Evolutionary conservation across 805 yeast genomes (phyloP), one percentile per base, ranked within the genome.

Genomic region (Nakazawaea molendinolei): DNA sequence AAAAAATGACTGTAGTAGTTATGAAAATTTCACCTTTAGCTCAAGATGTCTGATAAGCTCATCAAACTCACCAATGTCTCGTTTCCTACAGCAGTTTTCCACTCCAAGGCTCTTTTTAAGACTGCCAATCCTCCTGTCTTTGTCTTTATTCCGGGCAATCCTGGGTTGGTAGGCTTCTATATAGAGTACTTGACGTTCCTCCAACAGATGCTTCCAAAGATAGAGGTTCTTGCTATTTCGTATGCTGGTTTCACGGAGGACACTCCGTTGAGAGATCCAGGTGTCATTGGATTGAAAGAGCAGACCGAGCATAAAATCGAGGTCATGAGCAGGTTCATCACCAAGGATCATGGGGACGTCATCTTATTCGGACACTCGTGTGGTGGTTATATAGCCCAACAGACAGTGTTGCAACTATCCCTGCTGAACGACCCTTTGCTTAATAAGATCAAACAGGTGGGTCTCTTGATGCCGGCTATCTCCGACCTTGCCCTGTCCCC

Each of bases 101-200:
- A 51, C 30, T 14, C 33, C 16, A 22, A 48, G 42, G 18, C 35
- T 25, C 16, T 44, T 52, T 31, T 16, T 4, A n/a, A 17, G 5
- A 13, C 39, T 13, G 21, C 9, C 20, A 20, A 22, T 23, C 38
- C 15, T 26, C 69, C 65, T 8, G 45, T 82, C 21, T 52, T 81
- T 30, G 65, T 76, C 5, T 65, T 81, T 44, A 64, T 83, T 5
- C 90, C 92, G 0, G 92, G 92, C 0, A 83, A 83, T 45, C 92
- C 92, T 0, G 92, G 90, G 0, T 55, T 83, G 19, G 65, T 76
- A 28, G 77, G 76, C 42, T 83, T 71, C 55, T 83, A 83, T 52
- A 61, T 61, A 14, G 71, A 71, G 3, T 79, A 76, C 47, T 51
- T 82, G 20, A 53, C 58, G 9, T 46, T 53, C 17, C 44, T 77